Conservation (phyloP, 148 eudicot species). For the Rhododendron ferrugineum region DNA sequence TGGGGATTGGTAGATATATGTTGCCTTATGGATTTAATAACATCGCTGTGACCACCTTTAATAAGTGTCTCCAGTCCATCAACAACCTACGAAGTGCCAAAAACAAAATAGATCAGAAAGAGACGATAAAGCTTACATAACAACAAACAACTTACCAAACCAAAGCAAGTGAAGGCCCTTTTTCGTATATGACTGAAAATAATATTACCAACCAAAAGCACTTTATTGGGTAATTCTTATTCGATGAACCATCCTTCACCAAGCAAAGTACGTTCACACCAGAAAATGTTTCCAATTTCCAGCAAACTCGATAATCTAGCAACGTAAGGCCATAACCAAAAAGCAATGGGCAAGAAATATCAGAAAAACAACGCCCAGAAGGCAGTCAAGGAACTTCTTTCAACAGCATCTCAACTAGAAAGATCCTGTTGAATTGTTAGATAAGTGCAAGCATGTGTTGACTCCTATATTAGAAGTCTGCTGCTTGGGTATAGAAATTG, state of each 20-base stretch:
- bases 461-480: not conserved
- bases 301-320: not conserved
- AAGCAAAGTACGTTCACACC: not conserved
- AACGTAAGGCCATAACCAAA: not conserved
- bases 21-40: conserved; percentile 40
- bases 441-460: not conserved
- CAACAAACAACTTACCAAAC: not conserved
- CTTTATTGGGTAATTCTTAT: not conserved
- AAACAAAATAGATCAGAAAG: not conserved
- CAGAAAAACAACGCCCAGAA: not conserved
- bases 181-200: not conserved
- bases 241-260: not conserved
- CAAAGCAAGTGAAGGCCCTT: not conserved
- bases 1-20: conserved; percentile 36
- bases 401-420: not conserved
- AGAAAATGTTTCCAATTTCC: not conserved
- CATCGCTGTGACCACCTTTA: conserved; percentile 23
- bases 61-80: conserved; percentile 50
- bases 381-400: not conserved
- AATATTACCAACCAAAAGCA: not conserved
- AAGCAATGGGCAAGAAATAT: not conserved
- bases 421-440: not conserved
- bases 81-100: conserved; percentile 47
- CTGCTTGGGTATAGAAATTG: not conserved
- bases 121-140: not conserved